Conservation (phyloP, 2,329 filamentous ascomycete species). For the Aspergillus sergii region DNA sequence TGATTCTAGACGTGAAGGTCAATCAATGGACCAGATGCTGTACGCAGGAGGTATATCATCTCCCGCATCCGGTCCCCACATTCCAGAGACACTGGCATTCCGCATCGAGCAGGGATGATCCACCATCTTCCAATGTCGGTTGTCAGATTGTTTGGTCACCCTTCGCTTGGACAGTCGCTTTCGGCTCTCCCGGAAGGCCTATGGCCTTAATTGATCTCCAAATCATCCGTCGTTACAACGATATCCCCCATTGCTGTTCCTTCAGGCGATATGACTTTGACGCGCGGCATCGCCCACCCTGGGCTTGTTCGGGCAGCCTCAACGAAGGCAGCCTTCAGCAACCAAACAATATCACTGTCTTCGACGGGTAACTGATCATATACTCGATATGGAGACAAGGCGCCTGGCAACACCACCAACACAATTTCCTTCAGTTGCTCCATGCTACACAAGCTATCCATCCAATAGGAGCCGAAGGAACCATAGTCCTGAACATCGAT, state of each 20-base stretch:
- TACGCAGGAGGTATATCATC: neutral
- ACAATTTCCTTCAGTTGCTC: neutral
- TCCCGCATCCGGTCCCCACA: neutral
- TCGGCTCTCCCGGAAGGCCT: neutral
- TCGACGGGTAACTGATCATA: neutral
- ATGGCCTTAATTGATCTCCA: neutral
- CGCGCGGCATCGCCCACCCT: neutral
- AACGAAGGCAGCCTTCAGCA: neutral
- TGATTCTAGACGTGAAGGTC: neutral
- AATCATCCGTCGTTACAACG: neutral
- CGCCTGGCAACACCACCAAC: neutral
- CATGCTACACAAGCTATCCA: neutral
- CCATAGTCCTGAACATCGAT: neutral
- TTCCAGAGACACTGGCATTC: neutral
- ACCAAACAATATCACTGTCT: neutral
- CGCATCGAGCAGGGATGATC: neutral
- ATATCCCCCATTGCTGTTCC: neutral
- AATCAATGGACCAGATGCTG: neutral
- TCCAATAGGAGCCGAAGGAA: neutral
- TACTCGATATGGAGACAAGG: neutral
- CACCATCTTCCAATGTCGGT: neutral
- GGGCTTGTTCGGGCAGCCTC: neutral
- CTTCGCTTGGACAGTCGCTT: neutral
- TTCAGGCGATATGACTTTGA: neutral
- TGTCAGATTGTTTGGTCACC: neutral